phyloP scores from a whole-genome alignment of 2,329 filamentous ascomycete genomes.

The Simplicillium sp. region DNA sequence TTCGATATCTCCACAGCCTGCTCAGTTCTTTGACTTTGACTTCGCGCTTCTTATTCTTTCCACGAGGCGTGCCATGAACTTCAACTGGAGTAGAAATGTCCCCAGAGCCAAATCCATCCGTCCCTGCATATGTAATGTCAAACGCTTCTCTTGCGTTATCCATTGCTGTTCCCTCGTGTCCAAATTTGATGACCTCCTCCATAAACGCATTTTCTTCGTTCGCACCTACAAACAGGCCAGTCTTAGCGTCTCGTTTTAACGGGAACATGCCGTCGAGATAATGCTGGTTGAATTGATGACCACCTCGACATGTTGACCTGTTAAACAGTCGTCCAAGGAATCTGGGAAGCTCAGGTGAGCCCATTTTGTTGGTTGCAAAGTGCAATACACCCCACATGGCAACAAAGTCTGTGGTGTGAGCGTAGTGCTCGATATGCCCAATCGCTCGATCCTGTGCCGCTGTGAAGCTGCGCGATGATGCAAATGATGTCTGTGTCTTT shows the following conservation, averaged over 20 bases:
- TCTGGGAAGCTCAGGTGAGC: constrained; percentile 39
- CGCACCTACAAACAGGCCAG: constrained; percentile 30
- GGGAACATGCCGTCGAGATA: constrained; percentile 55
- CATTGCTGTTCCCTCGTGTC: constrained; percentile 31
- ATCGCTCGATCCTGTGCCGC: constrained; percentile 43
- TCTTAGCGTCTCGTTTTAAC: constrained; percentile 30
- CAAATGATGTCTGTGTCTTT: constrained; percentile 14
- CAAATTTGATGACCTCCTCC: constrained; percentile 43
- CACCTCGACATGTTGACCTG: constrained; percentile 37
- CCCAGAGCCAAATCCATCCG: constrained; percentile 24
- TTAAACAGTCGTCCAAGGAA: constrained; percentile 55
- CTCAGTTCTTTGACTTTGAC: constrained; percentile 52
- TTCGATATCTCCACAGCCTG: constrained; percentile 53
- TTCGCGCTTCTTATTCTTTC: constrained; percentile 16
- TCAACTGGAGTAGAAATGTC: constrained; percentile 25
- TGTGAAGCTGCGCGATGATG: constrained; percentile 24
- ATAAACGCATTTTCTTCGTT: constrained; percentile 49
- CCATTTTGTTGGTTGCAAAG: constrained; percentile 41
- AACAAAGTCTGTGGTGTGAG: constrained; percentile 65
- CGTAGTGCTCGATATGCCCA: constrained; percentile 71
- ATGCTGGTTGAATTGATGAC: constrained; percentile 52
- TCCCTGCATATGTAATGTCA: constrained; percentile 36
- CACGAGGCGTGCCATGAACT: constrained; percentile 22
- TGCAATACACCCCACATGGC: constrained; percentile 65
- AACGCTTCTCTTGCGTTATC: constrained; percentile 35